Conservation (phyloP, 1,139 yeast species). For the Meyerozyma sp. region DNA sequence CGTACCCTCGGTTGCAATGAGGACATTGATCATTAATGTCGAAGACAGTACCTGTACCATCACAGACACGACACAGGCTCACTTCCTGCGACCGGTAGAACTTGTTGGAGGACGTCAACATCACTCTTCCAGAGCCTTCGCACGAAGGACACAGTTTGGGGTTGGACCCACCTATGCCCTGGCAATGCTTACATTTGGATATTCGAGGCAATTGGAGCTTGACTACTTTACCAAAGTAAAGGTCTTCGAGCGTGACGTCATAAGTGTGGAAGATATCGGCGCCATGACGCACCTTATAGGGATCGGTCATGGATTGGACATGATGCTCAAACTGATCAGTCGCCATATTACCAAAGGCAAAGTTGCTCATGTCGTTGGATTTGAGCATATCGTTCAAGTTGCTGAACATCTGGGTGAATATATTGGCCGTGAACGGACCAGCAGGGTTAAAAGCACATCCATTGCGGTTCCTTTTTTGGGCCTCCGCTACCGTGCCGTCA, state of each 20-base stretch:
- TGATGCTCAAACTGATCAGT: constrained; percentile 8
- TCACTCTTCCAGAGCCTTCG: constrained; percentile 34
- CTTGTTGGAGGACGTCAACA: constrained; percentile 26
- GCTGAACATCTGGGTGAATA: constrained; percentile 36
- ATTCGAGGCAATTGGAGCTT: constrained; percentile 42
- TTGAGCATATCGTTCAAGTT: constrained; percentile 26
- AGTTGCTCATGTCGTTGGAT: constrained; percentile 3
- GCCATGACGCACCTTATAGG: constrained; percentile 21
- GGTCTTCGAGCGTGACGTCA: constrained; percentile 39
- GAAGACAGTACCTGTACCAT: constrained; percentile 31
- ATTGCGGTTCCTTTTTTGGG: constrained; percentile 4
- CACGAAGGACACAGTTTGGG: constrained; percentile 31
- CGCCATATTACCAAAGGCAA: neutral
- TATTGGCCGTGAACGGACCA: constrained; percentile 17
- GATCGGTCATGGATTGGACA: constrained; percentile 10
- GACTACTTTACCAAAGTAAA: constrained; percentile 43
- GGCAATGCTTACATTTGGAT: constrained; percentile 35
- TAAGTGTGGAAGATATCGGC: constrained; percentile 44
- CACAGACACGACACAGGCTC: constrained; percentile 30
- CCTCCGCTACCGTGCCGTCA: constrained; percentile 21
- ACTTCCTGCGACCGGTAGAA: constrained; percentile 31
- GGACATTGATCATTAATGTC: constrained; percentile 28
- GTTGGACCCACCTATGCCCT: constrained; percentile 40
- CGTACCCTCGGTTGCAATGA: constrained; percentile 32
- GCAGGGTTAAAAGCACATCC: neutral